Percentiles rank a stretch among this genome's conserved stretches.
phyloP scores from a whole-genome alignment of 148 eudicot species.

The Silene uniflora region DNA sequence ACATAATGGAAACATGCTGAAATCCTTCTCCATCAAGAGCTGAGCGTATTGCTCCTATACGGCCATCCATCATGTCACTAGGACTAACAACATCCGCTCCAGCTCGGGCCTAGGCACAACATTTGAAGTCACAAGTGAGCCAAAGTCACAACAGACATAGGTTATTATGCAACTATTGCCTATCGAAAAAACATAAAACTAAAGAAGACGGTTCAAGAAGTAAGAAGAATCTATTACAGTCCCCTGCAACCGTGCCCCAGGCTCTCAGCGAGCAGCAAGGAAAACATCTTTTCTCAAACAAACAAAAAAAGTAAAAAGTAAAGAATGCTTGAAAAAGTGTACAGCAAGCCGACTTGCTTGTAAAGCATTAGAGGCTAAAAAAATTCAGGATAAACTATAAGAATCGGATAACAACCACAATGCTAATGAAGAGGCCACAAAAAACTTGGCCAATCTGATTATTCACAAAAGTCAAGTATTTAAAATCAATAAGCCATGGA shows the following conservation, averaged over 20 bases:
- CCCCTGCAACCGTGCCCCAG: too few relatives aligned
- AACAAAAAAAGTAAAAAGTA: background rate
- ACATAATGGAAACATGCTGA: slow-evolving; percentile 89
- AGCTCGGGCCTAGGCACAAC: slow-evolving; percentile 70
- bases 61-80: slow-evolving; percentile 99
- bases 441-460: background rate
- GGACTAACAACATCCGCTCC: slow-evolving; percentile 99
- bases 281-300: background rate
- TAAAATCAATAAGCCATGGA: background rate
- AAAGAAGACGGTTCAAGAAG: background rate
- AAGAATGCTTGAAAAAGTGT: background rate
- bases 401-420: background rate
- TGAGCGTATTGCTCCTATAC: slow-evolving; percentile 86
- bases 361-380: background rate
- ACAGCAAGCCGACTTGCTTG: background rate
- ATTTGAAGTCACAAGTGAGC: background rate
- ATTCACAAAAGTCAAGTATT: background rate
- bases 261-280: background rate
- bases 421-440: background rate
- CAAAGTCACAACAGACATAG: background rate
- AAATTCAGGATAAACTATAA: background rate
- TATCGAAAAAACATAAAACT: background rate
- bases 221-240: too few relatives aligned
- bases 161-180: background rate
- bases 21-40: slow-evolving; percentile 94